Conservation (phyloP, 116 monocot species). For the Posidonia oceanica region DNA sequence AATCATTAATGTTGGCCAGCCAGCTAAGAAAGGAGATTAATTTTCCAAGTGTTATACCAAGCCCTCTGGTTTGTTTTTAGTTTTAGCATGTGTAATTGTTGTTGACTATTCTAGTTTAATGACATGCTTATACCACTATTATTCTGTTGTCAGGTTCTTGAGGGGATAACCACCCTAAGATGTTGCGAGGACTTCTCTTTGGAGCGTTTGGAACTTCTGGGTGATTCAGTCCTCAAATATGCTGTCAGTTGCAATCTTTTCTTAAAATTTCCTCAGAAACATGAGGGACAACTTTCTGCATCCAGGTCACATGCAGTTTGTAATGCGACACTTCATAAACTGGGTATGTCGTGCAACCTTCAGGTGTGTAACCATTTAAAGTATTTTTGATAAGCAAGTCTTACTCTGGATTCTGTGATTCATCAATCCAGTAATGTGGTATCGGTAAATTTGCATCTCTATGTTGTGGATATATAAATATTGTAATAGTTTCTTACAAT, state of each 20-base stretch:
- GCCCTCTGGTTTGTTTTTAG: conserved; percentile 46
- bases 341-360: conserved; percentile 48
- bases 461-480: too few relatives aligned
- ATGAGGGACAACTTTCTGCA: conserved; percentile 75
- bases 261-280: conserved; percentile 56
- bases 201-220: conserved; percentile 89
- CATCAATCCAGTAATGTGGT: too few relatives aligned
- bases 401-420: background rate
- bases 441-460: too few relatives aligned
- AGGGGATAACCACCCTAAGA: conserved; percentile 82
- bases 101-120: background rate
- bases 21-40: conserved; percentile 70
- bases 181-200: conserved; percentile 80
- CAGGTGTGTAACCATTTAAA: conserved; percentile 36
- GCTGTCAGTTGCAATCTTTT: conserved; percentile 66
- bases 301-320: conserved; percentile 45
- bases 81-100: background rate
- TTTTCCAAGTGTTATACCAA: conserved; percentile 35
- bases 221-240: conserved; percentile 96
- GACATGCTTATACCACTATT: background rate
- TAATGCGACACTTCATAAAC: conserved; percentile 77
- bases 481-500: too few relatives aligned
- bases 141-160: conserved; percentile 51
- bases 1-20: conserved; percentile 77
- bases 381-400: background rate